phyloP scores from a whole-genome alignment of 306 rosid species.

The Acmispon strigosus region DNA sequence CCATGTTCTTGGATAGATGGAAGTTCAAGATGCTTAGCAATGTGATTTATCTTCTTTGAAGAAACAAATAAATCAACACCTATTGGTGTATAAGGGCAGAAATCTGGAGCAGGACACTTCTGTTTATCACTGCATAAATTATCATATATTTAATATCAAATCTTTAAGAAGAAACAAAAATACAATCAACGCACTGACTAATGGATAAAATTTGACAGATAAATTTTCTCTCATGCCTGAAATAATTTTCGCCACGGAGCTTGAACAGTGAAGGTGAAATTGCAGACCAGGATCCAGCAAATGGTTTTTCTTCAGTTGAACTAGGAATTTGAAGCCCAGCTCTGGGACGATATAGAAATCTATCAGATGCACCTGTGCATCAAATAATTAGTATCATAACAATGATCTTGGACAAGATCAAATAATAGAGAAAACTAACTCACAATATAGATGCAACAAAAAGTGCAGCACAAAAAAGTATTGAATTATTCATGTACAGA shows the following conservation, averaged over 20 bases:
- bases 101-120: conserved; percentile 57
- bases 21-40: conserved; percentile 85
- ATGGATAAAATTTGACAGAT: neutral
- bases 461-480: neutral
- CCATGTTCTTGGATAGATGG: conserved; percentile 48
- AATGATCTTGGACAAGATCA: neutral
- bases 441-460: neutral
- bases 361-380: conserved; percentile 65
- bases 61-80: conserved; percentile 74
- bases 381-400: conserved; percentile 4
- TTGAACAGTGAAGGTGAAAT: conserved; percentile 69
- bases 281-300: conserved; percentile 57
- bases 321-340: conserved; percentile 54
- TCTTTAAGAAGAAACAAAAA: neutral
- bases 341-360: conserved; percentile 49
- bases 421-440: neutral
- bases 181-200: neutral
- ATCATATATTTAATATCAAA: neutral
- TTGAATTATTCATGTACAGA: neutral
- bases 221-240: conserved; percentile 47
- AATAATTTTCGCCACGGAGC: conserved; percentile 73
- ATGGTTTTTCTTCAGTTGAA: conserved; percentile 43
- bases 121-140: conserved; percentile 57
- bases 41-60: conserved; percentile 66
- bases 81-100: conserved; percentile 69